Evolutionary conservation across 169 alveolate species (phyloP).

Genomic region (Eimeria zaria): DNA sequence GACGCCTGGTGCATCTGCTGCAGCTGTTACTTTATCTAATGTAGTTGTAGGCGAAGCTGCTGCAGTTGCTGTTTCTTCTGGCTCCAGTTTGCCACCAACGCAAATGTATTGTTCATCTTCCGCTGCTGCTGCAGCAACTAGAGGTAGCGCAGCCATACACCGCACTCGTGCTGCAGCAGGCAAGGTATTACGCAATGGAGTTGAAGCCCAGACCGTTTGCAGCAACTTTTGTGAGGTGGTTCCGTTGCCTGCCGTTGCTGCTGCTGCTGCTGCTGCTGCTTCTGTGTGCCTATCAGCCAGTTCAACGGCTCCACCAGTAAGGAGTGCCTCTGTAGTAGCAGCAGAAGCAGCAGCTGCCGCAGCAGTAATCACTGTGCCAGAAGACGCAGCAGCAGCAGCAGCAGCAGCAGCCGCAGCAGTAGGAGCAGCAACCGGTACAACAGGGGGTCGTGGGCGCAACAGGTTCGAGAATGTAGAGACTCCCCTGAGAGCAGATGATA

Average conservation of each 20-base stretch:
- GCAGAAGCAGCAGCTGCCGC: neutral
- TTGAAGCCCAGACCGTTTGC: neutral
- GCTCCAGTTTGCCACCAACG: neutral
- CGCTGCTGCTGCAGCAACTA: constrained; percentile 32
- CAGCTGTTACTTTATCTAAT: neutral
- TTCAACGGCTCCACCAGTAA: neutral
- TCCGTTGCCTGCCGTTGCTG: neutral
- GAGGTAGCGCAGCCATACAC: neutral
- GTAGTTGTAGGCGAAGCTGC: neutral
- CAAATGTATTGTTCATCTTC: neutral
- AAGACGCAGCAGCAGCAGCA: neutral
- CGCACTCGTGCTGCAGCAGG: neutral
- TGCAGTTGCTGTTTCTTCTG: neutral
- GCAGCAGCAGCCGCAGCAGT: too few species aligned
- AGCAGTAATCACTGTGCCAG: neutral
- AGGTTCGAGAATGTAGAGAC: neutral
- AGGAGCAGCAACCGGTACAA: too few species aligned
- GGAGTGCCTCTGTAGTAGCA: neutral
- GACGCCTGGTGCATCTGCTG: neutral
- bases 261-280: constrained; percentile 39
- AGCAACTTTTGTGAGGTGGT: neutral
- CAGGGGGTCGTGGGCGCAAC: constrained; percentile 7
- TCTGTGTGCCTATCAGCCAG: neutral
- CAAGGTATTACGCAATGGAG: neutral
- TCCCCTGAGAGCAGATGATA: neutral